Base-by-base conservation (phyloP, 202 grass and related monocot genomes). In the Zizania palustris region DNA sequence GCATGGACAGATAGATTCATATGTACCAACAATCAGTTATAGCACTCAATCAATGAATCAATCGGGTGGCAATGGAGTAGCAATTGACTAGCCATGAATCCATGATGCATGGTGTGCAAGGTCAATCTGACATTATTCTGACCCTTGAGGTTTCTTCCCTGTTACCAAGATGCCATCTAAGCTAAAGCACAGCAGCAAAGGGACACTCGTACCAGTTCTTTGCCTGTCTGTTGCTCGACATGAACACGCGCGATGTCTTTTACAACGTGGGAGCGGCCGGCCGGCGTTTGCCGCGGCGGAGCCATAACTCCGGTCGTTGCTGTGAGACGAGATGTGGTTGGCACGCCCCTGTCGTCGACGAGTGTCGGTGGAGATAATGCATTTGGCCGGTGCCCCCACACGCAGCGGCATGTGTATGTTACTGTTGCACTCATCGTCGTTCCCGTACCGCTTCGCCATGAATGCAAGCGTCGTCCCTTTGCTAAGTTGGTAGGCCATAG, bases 321-420 rank as follows among this genome's bases (percentile, higher is more conserved):
- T 11, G 22, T 7, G 11, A 18, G 5, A 45, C 19, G 69, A 33
- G 14, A 13, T 42, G 19, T 35, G 49, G 67, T 59, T 72, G 68
- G 22, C 68, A 85, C 68, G 75, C 41, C 75, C 11, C 75, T 73
- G 15, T 85, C 75, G 82, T 64, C 49, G 44, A 35, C 65, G 18
- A 68, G 49, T 71, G 82, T 84, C 66, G 74, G 45, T 64, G 45
- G 11, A 62, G 63, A 38, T 45, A 41, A 62, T 61, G 65, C 67
- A 4, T 51, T 51, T 55, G 11, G 11, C 10, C 18, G 4, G 40
- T 21, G 35, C 15, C 49, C 39, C 51, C 56, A 64, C 57, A 42
- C 72, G 82, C 74, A 22, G 10, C 38, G 60, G 76, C 5, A 21
- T 38, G n/a, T 34, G 49, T 7, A 28, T 28, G 28, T 28, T 28